Percentiles rank a stretch among this genome's conserved stretches.
Evolutionary conservation across 1,284 basidiomycete species (phyloP).

Genomic region (Clitocybe nebularis): DNA sequence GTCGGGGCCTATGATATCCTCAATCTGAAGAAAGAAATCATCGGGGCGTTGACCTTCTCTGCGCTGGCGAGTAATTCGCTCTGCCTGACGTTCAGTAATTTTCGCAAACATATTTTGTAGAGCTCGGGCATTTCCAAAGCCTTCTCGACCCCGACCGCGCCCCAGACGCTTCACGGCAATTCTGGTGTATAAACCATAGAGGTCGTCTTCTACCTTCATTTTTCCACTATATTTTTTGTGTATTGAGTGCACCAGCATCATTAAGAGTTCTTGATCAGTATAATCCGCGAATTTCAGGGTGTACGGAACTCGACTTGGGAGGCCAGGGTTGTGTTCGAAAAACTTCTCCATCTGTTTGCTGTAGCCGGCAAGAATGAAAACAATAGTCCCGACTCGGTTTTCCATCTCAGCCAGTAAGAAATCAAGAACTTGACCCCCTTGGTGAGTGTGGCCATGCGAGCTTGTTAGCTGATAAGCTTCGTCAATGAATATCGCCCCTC

Average conservation of each 20-base stretch:
- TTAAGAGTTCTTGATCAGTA: slow-evolving; percentile 46
- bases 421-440: slow-evolving; percentile 56
- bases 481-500: slow-evolving; percentile 63
- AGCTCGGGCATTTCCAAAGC: slow-evolving; percentile 66
- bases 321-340: slow-evolving; percentile 68
- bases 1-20: slow-evolving; percentile 62
- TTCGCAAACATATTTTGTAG: slow-evolving; percentile 45
- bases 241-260: slow-evolving; percentile 46
- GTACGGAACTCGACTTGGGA: slow-evolving; percentile 60
- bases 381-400: slow-evolving; percentile 57
- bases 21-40: slow-evolving; percentile 45
- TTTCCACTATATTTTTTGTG: slow-evolving; percentile 40
- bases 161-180: slow-evolving; percentile 55
- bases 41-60: slow-evolving; percentile 34
- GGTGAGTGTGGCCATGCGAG: slow-evolving; percentile 28
- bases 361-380: slow-evolving; percentile 69
- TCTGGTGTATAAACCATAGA: slow-evolving; percentile 51
- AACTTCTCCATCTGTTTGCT: slow-evolving; percentile 69
- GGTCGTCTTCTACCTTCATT: slow-evolving; percentile 55
- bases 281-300: slow-evolving; percentile 61
- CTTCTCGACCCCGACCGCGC: slow-evolving; percentile 45
- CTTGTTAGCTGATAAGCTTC: slow-evolving; percentile 64
- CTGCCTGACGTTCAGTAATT: slow-evolving; percentile 49
- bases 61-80: slow-evolving; percentile 39
- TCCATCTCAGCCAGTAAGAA: slow-evolving; percentile 71